Evolutionary conservation across 768 basidiomycete genomes (phyloP).

Genomic region (Tricholoma bakamatsutake): DNA sequence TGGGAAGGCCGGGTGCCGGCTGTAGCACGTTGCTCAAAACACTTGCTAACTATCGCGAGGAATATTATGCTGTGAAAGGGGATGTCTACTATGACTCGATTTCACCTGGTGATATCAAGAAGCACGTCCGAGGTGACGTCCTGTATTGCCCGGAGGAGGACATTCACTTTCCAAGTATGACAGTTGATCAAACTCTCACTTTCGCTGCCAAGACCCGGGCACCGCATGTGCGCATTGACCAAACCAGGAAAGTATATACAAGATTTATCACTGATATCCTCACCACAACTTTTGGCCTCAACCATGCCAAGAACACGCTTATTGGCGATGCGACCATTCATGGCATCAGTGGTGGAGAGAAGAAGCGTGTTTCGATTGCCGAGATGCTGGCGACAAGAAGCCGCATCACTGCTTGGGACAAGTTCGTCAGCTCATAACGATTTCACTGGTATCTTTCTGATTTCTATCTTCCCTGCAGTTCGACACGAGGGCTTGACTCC

Average conservation of each 20-base stretch:
- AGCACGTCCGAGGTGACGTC: conserved; percentile 72
- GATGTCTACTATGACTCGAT: conserved; percentile 74
- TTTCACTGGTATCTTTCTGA: neutral
- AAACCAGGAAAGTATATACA: conserved; percentile 37
- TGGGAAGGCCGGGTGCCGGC: conserved; percentile 84
- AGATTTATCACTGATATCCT: conserved; percentile 47
- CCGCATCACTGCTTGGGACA: conserved; percentile 39
- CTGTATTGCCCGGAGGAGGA: conserved; percentile 83
- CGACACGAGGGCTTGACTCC: conserved; percentile 59
- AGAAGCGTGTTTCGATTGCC: conserved; percentile 56
- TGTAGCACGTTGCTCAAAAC: conserved; percentile 82
- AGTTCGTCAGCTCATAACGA: conserved; percentile 6
- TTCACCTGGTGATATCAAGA: conserved; percentile 52
- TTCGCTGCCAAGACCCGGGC: conserved; percentile 66
- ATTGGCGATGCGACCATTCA: conserved; percentile 61
- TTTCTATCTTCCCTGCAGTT: conserved; percentile 31
- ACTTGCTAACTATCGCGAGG: conserved; percentile 68
- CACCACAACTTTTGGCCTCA: conserved; percentile 70
- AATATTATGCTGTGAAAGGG: conserved; percentile 66
- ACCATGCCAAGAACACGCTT: conserved; percentile 58
- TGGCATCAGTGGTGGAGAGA: conserved; percentile 52
- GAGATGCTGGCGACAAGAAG: conserved; percentile 57
- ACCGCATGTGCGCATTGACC: conserved; percentile 45
- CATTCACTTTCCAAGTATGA: conserved; percentile 77
- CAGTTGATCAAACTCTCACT: conserved; percentile 66